Evolutionary conservation across 1,139 yeast species (phyloP).

Genomic region (Lodderomyces oxycetoniae): DNA sequence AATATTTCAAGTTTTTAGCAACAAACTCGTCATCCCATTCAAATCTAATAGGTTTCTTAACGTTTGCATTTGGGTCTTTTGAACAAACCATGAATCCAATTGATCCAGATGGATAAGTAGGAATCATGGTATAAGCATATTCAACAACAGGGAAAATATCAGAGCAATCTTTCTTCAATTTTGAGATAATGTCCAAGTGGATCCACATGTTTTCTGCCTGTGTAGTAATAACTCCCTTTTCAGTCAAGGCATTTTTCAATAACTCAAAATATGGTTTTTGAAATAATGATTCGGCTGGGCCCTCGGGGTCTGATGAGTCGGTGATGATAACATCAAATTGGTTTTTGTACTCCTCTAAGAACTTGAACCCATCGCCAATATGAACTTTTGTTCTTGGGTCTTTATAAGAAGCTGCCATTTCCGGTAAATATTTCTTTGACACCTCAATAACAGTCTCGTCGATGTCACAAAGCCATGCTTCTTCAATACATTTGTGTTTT

Average conservation of each 20-base stretch:
- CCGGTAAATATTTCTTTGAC: constrained; percentile 78
- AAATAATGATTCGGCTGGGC: constrained; percentile 89
- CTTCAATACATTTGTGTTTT: constrained; percentile 77
- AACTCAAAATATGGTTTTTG: constrained; percentile 82
- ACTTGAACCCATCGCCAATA: constrained; percentile 91
- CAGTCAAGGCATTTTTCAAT: constrained; percentile 73
- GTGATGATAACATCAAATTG: constrained; percentile 88
- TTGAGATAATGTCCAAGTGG: constrained; percentile 72
- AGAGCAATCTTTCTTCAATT: constrained; percentile 69
- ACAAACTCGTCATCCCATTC: constrained; percentile 61
- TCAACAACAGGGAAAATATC: constrained; percentile 84
- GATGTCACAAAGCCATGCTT: constrained; percentile 85
- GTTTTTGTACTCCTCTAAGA: constrained; percentile 63
- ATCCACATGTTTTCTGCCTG: constrained; percentile 92
- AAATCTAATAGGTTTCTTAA: constrained; percentile 62
- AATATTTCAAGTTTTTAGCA: constrained; percentile 63
- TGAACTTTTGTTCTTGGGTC: constrained; percentile 81
- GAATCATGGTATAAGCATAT: constrained; percentile 83
- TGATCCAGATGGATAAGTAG: constrained; percentile 92
- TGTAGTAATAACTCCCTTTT: constrained; percentile 83
- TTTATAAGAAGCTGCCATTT: constrained; percentile 72
- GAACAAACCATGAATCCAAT: constrained; percentile 92
- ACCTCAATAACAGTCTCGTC: constrained; percentile 85
- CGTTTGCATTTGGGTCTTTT: constrained; percentile 61
- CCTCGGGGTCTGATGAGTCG: constrained; percentile 95